phyloP scores from a whole-genome alignment of 2,329 filamentous ascomycete species.

The Scedosporium apiospermum region DNA sequence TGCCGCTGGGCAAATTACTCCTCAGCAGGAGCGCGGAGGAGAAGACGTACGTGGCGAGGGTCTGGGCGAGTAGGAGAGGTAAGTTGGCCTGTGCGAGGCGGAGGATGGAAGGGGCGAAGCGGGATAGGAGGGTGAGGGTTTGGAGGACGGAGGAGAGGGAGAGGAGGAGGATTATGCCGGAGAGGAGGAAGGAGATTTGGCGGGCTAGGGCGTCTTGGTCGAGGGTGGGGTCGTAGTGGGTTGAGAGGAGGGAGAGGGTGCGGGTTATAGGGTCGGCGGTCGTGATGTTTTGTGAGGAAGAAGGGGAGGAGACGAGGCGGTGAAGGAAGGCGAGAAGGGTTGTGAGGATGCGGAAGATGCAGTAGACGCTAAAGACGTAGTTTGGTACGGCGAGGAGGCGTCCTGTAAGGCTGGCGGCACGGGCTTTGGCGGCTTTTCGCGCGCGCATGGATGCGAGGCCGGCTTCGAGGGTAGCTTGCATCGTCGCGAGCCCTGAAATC shows the following conservation, averaged over 20 bases:
- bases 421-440: constrained; percentile 53
- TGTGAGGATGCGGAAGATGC: constrained; percentile 70
- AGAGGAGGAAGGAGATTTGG: constrained; percentile 80
- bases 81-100: constrained; percentile 69
- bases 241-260: constrained; percentile 67
- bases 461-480: constrained; percentile 60
- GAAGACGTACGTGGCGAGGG: constrained; percentile 79
- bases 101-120: constrained; percentile 62
- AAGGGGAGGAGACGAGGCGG: constrained; percentile 27
- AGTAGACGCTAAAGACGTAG: constrained; percentile 70
- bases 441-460: constrained; percentile 43
- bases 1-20: constrained; percentile 68
- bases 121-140: constrained; percentile 72
- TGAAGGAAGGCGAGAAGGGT: constrained; percentile 60
- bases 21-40: constrained; percentile 66
- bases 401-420: constrained; percentile 58
- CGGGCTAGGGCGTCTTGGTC: constrained; percentile 77
- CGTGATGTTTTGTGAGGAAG: constrained; percentile 27
- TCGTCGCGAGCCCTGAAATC: constrained; percentile 69
- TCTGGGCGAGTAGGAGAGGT: constrained; percentile 69
- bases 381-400: constrained; percentile 52
- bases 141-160: constrained; percentile 78
- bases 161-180: constrained; percentile 71
- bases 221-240: constrained; percentile 74
- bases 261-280: constrained; percentile 77